These are phyloP conservation scores for Monosporascus cannonballus DNA, from an alignment of 2,329 filamentous ascomycete species.

Conservation along the genomic window DNA sequence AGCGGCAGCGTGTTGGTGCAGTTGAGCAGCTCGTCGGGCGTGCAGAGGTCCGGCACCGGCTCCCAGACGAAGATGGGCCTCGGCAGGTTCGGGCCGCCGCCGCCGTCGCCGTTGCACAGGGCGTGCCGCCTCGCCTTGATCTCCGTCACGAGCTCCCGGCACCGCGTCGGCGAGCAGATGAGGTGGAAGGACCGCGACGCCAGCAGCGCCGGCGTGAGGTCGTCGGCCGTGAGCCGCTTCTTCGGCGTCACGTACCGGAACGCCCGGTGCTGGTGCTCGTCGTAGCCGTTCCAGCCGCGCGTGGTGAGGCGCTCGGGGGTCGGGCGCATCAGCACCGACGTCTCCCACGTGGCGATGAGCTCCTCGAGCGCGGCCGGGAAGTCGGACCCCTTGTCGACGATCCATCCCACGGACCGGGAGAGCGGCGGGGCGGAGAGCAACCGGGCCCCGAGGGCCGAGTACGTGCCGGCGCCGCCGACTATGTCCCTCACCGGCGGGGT, in stretches of 20 bases:
- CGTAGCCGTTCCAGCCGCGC: conserved; percentile 88
- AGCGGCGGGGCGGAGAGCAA: conserved; percentile 68
- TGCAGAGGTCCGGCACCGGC: conserved; percentile 84
- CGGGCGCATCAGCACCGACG: conserved; percentile 62
- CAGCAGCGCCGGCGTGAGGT: conserved; percentile 62
- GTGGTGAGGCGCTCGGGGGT: conserved; percentile 70
- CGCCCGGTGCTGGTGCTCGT: conserved; percentile 60
- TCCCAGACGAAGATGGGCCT: conserved; percentile 87
- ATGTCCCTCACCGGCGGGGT: conserved; percentile 65
- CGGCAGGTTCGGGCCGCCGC: conserved; percentile 22
- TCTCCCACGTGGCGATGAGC: conserved; percentile 69
- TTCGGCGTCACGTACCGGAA: conserved; percentile 91
- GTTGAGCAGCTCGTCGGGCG: conserved; percentile 59
- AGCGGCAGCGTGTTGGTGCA: conserved; percentile 57
- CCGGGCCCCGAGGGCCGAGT: conserved; percentile 80
- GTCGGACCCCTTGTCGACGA: conserved; percentile 83
- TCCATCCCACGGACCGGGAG: conserved; percentile 74
- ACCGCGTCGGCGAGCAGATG: conserved; percentile 74
- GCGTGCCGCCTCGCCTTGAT: conserved; percentile 55
- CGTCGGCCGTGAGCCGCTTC: conserved; percentile 66
- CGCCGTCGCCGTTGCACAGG: conserved; percentile 17
- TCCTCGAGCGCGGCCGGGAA: conserved; percentile 64
- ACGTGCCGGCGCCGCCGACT: conserved; percentile 84
- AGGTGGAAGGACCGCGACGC: conserved; percentile 77
- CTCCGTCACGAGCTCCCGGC: conserved; percentile 67